Evolutionary conservation across 2,329 filamentous ascomycete genomes (phyloP), one percentile per base, ranked within the genome.

Genomic region (Claviceps monticola): DNA sequence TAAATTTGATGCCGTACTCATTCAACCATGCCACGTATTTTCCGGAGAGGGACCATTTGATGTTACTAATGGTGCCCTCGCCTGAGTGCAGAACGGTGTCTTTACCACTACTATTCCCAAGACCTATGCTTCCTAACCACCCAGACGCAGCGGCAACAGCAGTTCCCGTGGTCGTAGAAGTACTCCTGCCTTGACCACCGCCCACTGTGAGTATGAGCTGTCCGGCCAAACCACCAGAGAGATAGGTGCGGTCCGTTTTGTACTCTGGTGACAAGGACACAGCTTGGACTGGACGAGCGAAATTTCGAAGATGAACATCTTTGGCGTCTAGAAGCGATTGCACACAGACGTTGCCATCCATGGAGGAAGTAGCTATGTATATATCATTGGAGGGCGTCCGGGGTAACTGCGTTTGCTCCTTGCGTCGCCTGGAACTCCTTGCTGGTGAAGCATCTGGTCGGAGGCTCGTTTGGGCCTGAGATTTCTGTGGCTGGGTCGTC

Each of bases 1-100:
- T 97, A 55, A 98, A 93, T 66, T 96, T 96, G 64, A 97, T 94
- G 4, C 93, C 93, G 61, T 94, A 85, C 67, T 98, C 93, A 61
- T 97, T 98, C 42, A 95, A 77, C 93, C 93, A 98, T 0, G 83
- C 87, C 1, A 96, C 86, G 62, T 90, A 97, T 68, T 86, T 93
- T 1, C 93, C 91, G 0, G 88, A 91, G 42, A 91, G 66, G 0
- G 91, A 97, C 89, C 91, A 98, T 66, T 94, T 91, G 62, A 98
- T 93, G 3, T 83, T 86, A 64, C 82, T 91, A 56, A 98, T 93
- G 2, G 82, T 80, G 3, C 93, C 93, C 69, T 98, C 94, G 2
- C 93, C 93, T 7, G 86, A 88, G 63, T 98, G 93, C 46, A 97
- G 68, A 3, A 96, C 74, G 0, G 82, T 88, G 63, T 98, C 93